Base-by-base conservation (phyloP, 2,329 filamentous ascomycete species). In the Ilyonectria sp. region DNA sequence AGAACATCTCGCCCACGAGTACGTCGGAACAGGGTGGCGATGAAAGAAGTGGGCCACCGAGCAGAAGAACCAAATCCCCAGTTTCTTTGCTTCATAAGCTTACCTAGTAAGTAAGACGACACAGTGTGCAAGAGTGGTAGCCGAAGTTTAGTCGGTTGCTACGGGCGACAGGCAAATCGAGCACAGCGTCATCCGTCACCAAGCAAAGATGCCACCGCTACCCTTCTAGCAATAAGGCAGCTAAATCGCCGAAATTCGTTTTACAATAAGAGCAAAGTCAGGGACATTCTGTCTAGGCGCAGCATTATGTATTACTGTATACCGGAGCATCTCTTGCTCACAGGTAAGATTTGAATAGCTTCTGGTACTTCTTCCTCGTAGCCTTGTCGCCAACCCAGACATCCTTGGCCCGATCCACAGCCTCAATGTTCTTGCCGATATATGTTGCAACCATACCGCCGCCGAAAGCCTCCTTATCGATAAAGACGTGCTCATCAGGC, bases 401-500 rank as follows among this genome's bases (percentile, higher is more conserved):
- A 64, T 74, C 73, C n/a, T 60, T 65, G 0, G 47, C 67, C 26
- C 56, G 49, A 11, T 78, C 69, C 0, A 78, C 69, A 2, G 71
- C 73, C 57, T 77, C 76, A 3, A 78, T 56, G 10, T 77, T 60
- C 13, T 59, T 64, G 3, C 77, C 76, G 11, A 76, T 60, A 13
- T 70, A 77, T 0, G 72, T 76, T 1, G 77, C 77, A 0, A 79
- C 77, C 75, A 76, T 77, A 0, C 76, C 77, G 5, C 59, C 62
- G 2, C 73, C 73, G 43, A 72, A 69, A 21, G 77, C 75, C 4
- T 60, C 46, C 62, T 78, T 77, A 17, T 79, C 77, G 13, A 79
- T 77, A 7, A 79, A 78, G 4, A 70, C 61, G 43, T 69, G 70
- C 68, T 79, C 77, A 50, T 79, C 77, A 0, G 75, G 77, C 50